Percentiles rank a stretch among this genome's conserved stretches.
Conservation (phyloP, 129 eudicot genomes). For the Deinandra increscens region DNA sequence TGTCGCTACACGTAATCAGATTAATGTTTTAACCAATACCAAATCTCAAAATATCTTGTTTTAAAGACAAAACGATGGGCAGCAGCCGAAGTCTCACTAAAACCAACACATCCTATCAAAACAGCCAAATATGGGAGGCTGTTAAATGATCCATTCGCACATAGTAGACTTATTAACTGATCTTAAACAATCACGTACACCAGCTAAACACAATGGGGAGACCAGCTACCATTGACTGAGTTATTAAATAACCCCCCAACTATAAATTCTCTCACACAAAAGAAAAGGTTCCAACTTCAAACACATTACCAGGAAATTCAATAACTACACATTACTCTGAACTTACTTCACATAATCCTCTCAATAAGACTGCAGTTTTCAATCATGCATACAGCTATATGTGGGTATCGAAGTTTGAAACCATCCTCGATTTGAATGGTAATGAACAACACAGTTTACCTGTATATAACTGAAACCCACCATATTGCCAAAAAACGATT, state of each 20-base stretch:
- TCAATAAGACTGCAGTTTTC: not conserved
- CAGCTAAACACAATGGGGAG: no score
- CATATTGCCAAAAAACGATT: slow-evolving; percentile 18
- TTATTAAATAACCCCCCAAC: not conserved
- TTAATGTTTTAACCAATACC: no score
- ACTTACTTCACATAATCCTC: not conserved
- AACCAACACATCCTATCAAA: no score
- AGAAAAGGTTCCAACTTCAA: not conserved
- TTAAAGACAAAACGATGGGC: no score
- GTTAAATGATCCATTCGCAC: no score
- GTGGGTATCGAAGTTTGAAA: no score
- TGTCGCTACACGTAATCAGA: no score
- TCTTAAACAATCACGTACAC: no score
- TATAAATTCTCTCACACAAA: not conserved
- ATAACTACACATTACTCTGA: slow-evolving; percentile 8
- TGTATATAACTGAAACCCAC: slow-evolving; percentile 14
- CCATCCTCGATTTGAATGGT: slow-evolving; percentile 7
- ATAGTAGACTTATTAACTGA: no score
- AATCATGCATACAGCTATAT: slow-evolving; percentile 14
- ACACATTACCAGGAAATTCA: not conserved
- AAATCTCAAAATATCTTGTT: no score
- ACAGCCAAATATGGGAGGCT: no score
- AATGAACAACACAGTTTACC: not conserved
- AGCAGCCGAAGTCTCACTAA: no score
- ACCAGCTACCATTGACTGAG: not conserved